Conservation (phyloP, 805 yeast genomes). For the Yarrowia bubula region DNA sequence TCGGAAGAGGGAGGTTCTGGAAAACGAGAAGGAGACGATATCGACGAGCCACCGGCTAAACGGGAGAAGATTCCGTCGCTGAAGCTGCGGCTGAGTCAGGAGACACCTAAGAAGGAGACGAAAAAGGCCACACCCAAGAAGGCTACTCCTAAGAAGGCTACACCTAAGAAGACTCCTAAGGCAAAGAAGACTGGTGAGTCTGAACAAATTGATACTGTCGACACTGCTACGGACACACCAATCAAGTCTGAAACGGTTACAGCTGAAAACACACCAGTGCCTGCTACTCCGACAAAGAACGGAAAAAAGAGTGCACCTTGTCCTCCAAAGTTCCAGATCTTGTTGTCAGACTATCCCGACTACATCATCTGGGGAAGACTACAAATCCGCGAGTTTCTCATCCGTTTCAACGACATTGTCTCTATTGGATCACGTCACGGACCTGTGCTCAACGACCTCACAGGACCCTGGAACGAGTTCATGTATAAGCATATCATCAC, state of each 20-base stretch:
- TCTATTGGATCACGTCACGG: constrained; percentile 39
- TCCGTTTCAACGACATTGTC: constrained; percentile 42
- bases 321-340: constrained; percentile 36
- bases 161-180: constrained; percentile 2
- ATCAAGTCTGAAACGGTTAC: background rate
- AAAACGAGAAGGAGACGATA: constrained; percentile 2
- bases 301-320: constrained; percentile 20
- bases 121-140: background rate
- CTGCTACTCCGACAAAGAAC: background rate
- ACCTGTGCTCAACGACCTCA: constrained; percentile 40
- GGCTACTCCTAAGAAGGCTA: background rate
- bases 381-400: constrained; percentile 41
- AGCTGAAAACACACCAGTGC: background rate
- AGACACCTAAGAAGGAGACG: background rate
- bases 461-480: constrained; percentile 40
- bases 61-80: constrained; percentile 20
- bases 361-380: constrained; percentile 39
- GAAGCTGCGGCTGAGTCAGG: background rate
- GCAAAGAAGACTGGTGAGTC: background rate
- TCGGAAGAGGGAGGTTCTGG: background rate
- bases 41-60: constrained; percentile 11
- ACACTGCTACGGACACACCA: background rate
- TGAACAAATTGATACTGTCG: background rate
- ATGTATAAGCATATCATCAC: constrained; percentile 39
- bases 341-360: constrained; percentile 33